Conservation (phyloP, 2,329 filamentous ascomycete genomes). For the Rhexocercosporidium sp. region DNA sequence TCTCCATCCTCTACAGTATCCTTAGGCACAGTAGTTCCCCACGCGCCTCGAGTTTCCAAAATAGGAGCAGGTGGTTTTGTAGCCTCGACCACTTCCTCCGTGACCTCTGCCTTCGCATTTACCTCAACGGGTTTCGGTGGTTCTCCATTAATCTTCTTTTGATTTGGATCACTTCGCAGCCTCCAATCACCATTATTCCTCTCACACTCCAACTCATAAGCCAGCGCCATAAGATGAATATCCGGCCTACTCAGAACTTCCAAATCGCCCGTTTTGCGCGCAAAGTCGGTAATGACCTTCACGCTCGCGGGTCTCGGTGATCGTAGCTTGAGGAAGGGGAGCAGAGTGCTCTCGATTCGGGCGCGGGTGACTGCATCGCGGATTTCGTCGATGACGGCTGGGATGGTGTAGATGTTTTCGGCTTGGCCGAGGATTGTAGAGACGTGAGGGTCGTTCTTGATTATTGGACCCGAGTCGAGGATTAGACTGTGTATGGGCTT, state of each 20-base stretch:
- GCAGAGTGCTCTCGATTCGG: conserved; percentile 81
- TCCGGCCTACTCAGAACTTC: conserved; percentile 88
- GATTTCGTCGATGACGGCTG: conserved; percentile 86
- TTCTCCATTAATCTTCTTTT: conserved; percentile 77
- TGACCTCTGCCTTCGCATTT: background rate
- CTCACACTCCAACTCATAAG: conserved; percentile 95
- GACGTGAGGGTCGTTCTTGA: conserved; percentile 88
- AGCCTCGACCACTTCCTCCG: conserved; percentile 19
- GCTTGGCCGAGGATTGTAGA: conserved; percentile 81
- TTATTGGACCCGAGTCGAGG: conserved; percentile 89
- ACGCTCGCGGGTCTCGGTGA: conserved; percentile 78
- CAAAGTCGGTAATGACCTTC: conserved; percentile 81
- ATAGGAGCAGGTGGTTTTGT: conserved; percentile 10
- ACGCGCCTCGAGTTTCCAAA: conserved; percentile 35
- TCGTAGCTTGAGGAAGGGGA: conserved; percentile 83
- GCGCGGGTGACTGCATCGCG: conserved; percentile 80
- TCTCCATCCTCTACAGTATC: background rate
- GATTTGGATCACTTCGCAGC: conserved; percentile 76
- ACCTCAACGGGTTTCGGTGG: conserved; percentile 44
- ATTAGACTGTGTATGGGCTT: conserved; percentile 85
- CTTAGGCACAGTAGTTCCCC: conserved; percentile 34
- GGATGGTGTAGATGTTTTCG: conserved; percentile 80
- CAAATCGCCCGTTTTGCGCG: conserved; percentile 86
- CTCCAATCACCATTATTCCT: conserved; percentile 89
- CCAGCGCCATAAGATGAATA: conserved; percentile 85